These are phyloP conservation scores for Ceratocystis cubensis DNA, from an alignment of 2,329 filamentous ascomycete genomes.

Conservation along the genomic window DNA sequence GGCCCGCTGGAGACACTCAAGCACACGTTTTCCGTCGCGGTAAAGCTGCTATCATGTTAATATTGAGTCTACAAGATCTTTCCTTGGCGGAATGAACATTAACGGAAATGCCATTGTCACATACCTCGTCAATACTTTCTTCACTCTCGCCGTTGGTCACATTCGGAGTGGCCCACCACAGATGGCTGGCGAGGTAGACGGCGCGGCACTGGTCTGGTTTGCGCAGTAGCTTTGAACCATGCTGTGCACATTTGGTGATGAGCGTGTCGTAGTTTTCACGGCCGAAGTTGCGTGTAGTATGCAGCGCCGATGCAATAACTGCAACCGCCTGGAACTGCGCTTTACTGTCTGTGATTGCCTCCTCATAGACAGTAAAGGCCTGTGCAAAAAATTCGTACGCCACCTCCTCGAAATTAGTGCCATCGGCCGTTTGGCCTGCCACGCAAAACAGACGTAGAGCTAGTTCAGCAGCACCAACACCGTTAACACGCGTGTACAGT, in stretches of 20 bases:
- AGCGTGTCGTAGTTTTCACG: conserved; percentile 98
- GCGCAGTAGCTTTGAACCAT: conserved; percentile 90
- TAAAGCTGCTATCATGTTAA: conserved; percentile 54
- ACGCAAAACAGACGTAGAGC: conserved; percentile 80
- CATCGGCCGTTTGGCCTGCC: conserved; percentile 84
- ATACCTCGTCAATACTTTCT: conserved; percentile 50
- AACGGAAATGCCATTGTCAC: conserved; percentile 26
- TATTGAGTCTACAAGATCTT: not conserved
- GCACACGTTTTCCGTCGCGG: conserved; percentile 89
- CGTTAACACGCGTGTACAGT: conserved; percentile 73
- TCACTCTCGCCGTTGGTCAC: conserved; percentile 66
- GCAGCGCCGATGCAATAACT: conserved; percentile 77
- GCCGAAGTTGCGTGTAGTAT: conserved; percentile 78
- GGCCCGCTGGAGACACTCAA: conserved; percentile 90
- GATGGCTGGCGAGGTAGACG: conserved; percentile 87
- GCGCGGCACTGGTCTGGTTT: conserved; percentile 97
- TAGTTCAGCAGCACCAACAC: conserved; percentile 68
- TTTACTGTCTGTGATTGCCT: conserved; percentile 86
- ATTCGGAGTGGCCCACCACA: conserved; percentile 95
- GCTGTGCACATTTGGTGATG: conserved; percentile 93
- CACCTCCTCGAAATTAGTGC: conserved; percentile 85
- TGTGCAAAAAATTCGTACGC: conserved; percentile 98
- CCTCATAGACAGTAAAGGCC: conserved; percentile 95
- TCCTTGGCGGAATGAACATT: no score
- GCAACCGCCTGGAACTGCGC: conserved; percentile 97